Base-by-base conservation (phyloP, 768 basidiomycete genomes). In the Mycena rebaudengoi region DNA sequence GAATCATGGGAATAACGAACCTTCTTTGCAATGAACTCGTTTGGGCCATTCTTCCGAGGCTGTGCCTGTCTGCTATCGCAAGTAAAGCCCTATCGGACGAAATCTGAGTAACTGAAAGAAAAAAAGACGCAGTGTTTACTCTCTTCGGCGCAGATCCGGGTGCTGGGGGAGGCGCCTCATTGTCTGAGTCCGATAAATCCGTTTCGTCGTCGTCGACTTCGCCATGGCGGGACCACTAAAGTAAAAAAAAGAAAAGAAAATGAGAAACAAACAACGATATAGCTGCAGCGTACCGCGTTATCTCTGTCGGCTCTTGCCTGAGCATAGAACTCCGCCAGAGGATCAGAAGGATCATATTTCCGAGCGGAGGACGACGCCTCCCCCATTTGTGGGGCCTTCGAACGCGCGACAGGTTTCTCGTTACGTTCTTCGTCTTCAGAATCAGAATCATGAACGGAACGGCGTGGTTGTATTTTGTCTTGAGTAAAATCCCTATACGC, bases 1-100 rank as follows among this genome's bases (percentile, higher is more conserved):
- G 51, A 23, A 45, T 30, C 7, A 37, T 10, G 7, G 43, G 48
- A 61, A 50, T 29, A 1, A n/a, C 71, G 25, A 65, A 87, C 92
- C 82, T 91, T 92, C 70, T 90, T 88, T 30, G 92, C 82, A 46
- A 95, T 84, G 68, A 89, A 85, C 72, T 93, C 89, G 70, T 95
- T 95, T 4, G 80, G 79, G 60, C 86, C 88, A 5, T 71, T 70
- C 1, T 55, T 69, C 14, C 62, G 68, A 59, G 70, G 45, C 44
- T 71, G 74, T 1, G 61, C 69, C 26, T 79, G 78, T 66, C 83
- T 85, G 16, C 76, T 76, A 65, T 94, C 91, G 70, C 90, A 91
- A 14, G 86, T 77, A 75, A 86, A 94, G n/a, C 86, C 86, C 89
- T 92, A 52, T 6, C 28, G 23, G 39, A 43, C 32, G 35, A 44